Conservation (phyloP, 2,329 filamentous ascomycete genomes). For the Fusarium sp. region DNA sequence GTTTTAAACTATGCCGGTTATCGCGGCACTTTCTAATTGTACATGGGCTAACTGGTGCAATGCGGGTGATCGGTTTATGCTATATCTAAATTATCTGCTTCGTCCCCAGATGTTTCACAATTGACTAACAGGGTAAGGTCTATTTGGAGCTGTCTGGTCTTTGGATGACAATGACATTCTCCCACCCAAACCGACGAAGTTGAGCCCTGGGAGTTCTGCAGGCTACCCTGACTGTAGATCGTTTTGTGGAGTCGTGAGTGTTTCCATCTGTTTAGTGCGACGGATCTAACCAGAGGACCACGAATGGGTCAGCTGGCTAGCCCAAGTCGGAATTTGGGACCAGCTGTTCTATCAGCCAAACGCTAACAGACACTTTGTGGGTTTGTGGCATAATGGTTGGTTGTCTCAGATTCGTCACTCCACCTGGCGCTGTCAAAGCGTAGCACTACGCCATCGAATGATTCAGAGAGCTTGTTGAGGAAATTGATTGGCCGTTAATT, state of each 20-base stretch:
- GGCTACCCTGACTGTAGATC: background rate
- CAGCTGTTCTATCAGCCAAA: background rate
- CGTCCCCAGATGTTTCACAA: background rate
- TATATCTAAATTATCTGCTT: background rate
- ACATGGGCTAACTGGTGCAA: background rate
- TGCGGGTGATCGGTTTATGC: background rate
- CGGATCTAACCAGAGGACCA: background rate
- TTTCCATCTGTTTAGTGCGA: background rate
- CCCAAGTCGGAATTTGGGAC: no score
- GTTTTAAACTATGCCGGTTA: background rate
- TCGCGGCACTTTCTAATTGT: background rate
- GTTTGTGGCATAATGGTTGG: background rate
- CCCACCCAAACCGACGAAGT: background rate
- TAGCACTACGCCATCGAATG: background rate
- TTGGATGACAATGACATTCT: background rate
- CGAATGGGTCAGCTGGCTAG: no score
- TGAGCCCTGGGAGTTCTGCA: background rate
- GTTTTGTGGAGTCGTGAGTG: background rate
- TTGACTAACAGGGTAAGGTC: background rate
- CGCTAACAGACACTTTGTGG: background rate
- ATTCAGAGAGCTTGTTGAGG: background rate
- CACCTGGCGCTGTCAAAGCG: background rate
- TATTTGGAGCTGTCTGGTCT: background rate
- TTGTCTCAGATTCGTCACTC: background rate
- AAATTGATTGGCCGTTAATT: background rate